phyloP scores from a whole-genome alignment of 2,329 filamentous ascomycete species.

The Gliomastix tumulicola region DNA sequence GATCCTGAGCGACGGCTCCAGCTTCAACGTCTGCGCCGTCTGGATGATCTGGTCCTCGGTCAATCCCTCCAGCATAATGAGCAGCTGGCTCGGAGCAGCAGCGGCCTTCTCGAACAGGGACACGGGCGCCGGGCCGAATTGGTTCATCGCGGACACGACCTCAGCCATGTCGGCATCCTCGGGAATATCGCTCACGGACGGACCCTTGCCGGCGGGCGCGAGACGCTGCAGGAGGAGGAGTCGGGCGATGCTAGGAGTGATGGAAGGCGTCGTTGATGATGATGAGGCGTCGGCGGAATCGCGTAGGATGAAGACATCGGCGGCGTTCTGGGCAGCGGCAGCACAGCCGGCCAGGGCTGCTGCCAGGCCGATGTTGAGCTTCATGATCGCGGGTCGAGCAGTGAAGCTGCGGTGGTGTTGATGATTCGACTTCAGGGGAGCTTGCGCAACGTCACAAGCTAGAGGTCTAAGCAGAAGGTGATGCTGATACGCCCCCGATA shows the following conservation, averaged over 20 bases:
- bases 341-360: conserved; percentile 28
- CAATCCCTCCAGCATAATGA: conserved; percentile 53
- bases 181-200: conserved; percentile 38
- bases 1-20: conserved; percentile 40
- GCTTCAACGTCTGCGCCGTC: conserved; percentile 27
- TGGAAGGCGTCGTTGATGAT: conserved; percentile 25
- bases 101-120: conserved; percentile 38
- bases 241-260: conserved; percentile 47
- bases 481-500: background rate
- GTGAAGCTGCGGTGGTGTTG: conserved; percentile 22
- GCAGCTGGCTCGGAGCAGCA: conserved; percentile 42
- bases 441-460: conserved; percentile 4
- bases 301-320: conserved; percentile 48
- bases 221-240: conserved; percentile 54
- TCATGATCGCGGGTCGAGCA: conserved; percentile 28
- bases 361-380: conserved; percentile 31
- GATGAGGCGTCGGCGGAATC: conserved; percentile 10
- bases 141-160: conserved; percentile 50
- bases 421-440: conserved; percentile 1
- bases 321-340: conserved; percentile 29
- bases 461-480: background rate
- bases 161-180: conserved; percentile 31
- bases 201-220: conserved; percentile 36
- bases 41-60: conserved; percentile 35
- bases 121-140: conserved; percentile 46